Conservation (phyloP, 768 basidiomycete genomes). For the Hygrophoropsis aurantiaca region DNA sequence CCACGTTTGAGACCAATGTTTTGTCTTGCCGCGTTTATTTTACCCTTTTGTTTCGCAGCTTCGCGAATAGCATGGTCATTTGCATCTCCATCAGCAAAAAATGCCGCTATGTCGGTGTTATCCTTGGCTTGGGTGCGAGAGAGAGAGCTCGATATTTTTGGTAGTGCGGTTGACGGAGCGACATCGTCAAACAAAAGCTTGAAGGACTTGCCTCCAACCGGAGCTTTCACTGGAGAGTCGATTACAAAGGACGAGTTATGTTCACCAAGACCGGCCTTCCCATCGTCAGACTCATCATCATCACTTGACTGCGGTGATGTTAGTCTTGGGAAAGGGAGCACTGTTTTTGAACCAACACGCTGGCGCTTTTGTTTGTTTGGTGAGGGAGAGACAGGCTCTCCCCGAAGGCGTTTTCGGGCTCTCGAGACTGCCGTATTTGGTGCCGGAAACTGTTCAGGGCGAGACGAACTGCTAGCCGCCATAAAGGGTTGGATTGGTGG, state of each 20-base stretch:
- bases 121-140: slow-evolving; percentile 1
- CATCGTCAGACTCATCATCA: slow-evolving; percentile 36
- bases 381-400: slow-evolving; percentile 81
- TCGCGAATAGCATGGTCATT: slow-evolving; percentile 1
- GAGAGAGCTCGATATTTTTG: slow-evolving; percentile 12
- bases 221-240: slow-evolving; percentile 70
- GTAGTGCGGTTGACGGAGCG: slow-evolving; percentile 15
- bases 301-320: slow-evolving; percentile 30
- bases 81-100: slow-evolving; percentile 1
- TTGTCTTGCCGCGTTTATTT: too few species aligned
- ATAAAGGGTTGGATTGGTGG: slow-evolving; percentile 28
- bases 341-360: slow-evolving; percentile 47
- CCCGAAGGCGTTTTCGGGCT: slow-evolving; percentile 78
- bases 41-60: background rate
- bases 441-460: slow-evolving; percentile 17
- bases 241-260: slow-evolving; percentile 54
- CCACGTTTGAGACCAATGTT: too few species aligned
- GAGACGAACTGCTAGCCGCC: slow-evolving; percentile 15
- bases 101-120: slow-evolving; percentile 1
- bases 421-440: slow-evolving; percentile 52
- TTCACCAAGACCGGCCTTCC: slow-evolving; percentile 23
- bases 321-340: slow-evolving; percentile 36
- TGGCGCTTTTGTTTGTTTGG: slow-evolving; percentile 75
- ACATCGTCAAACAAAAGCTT: slow-evolving; percentile 67
- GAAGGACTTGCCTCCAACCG: slow-evolving; percentile 58